Conservation (phyloP, 768 basidiomycete species). For the Austroboletus festivus region DNA sequence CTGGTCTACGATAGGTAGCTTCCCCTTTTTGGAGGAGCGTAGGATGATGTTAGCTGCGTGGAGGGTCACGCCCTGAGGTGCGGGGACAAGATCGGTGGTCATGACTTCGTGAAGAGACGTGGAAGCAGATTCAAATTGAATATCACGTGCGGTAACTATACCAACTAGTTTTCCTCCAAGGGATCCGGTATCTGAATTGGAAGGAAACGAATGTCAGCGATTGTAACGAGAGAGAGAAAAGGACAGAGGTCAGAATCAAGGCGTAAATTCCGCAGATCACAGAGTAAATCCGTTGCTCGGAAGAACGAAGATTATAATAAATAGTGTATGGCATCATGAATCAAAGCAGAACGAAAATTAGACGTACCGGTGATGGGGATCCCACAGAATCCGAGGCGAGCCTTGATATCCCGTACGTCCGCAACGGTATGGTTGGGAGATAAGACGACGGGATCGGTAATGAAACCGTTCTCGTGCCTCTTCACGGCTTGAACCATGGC, state of each 20-base stretch:
- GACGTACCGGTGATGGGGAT: conserved; percentile 96
- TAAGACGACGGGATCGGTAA: conserved; percentile 89
- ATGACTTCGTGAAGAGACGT: conserved; percentile 78
- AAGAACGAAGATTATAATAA: conserved; percentile 84
- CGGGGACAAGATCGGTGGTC: conserved; percentile 87
- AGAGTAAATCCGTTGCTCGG: conserved; percentile 65
- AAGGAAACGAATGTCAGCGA: conserved; percentile 21
- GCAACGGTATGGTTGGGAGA: conserved; percentile 74
- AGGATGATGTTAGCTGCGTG: conserved; percentile 91
- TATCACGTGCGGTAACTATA: conserved; percentile 93
- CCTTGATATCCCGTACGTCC: conserved; percentile 92
- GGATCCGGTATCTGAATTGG: conserved; percentile 69
- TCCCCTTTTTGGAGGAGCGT: conserved; percentile 96
- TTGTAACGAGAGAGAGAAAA: conserved; percentile 3
- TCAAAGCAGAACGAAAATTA: not conserved
- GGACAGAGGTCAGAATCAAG: conserved; percentile 17
- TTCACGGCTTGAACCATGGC: conserved; percentile 98
- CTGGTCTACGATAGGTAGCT: conserved; percentile 86
- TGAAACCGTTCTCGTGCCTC: conserved; percentile 98
- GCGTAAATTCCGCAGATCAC: conserved; percentile 67
- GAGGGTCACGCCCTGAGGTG: conserved; percentile 84
- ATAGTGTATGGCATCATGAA: conserved; percentile 46
- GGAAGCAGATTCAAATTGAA: conserved; percentile 79
- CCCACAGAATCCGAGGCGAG: conserved; percentile 88
- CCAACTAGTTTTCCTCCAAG: conserved; percentile 92